A percentile compares a stretch with the other conserved stretches of the same genome.
phyloP scores from a whole-genome alignment of 2,329 filamentous ascomycete genomes.

The Diplodia intermedia region DNA sequence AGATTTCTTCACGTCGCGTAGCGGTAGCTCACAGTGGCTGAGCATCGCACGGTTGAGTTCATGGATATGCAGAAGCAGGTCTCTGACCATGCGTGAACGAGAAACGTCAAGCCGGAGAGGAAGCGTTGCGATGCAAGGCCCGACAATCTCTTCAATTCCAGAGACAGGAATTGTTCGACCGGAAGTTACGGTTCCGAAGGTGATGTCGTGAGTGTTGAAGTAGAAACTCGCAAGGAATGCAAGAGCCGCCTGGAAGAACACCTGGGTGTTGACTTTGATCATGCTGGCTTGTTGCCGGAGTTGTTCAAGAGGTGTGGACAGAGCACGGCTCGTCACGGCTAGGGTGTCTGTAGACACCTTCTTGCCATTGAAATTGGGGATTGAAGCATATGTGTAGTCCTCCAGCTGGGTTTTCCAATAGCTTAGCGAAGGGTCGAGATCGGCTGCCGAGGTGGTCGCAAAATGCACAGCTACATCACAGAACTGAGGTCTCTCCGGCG shows the following conservation, averaged over 20 bases:
- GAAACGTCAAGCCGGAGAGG: conserved; percentile 72
- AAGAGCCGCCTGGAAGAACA: conserved; percentile 77
- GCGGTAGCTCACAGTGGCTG: conserved; percentile 66
- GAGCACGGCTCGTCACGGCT: background rate
- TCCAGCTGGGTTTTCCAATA: conserved; percentile 76
- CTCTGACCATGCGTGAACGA: conserved; percentile 53
- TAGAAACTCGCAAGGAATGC: conserved; percentile 71
- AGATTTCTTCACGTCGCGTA: conserved; percentile 72
- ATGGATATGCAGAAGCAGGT: conserved; percentile 71
- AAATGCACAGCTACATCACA: conserved; percentile 63
- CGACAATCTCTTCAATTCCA: conserved; percentile 75
- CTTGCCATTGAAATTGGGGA: conserved; percentile 66
- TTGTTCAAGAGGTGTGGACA: background rate
- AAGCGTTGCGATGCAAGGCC: conserved; percentile 79
- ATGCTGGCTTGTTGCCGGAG: conserved; percentile 49
- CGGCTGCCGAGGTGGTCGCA: conserved; percentile 38
- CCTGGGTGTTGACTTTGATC: conserved; percentile 67
- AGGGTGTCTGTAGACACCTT: conserved; percentile 33
- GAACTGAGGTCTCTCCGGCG: conserved; percentile 64
- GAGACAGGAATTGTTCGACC: conserved; percentile 76
- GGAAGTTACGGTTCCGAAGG: conserved; percentile 81
- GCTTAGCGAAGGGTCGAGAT: conserved; percentile 54
- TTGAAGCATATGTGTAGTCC: conserved; percentile 59
- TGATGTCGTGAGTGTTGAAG: conserved; percentile 68
- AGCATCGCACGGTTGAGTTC: conserved; percentile 70